Conservation (phyloP, 345 rosid genomes). For the Mercurialis annua region DNA sequence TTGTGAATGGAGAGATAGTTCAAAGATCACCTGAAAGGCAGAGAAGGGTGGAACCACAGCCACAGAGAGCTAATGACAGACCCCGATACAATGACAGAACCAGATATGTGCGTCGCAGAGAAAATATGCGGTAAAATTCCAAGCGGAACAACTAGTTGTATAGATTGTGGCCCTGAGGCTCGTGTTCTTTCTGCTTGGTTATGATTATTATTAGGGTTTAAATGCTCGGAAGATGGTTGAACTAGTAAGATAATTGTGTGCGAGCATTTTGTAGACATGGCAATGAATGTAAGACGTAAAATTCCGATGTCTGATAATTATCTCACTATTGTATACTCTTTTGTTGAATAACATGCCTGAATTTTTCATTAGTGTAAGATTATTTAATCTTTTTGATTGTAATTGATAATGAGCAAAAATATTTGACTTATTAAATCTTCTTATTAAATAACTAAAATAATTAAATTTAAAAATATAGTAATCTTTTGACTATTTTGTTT, state of each 20-base stretch:
- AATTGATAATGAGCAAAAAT: too few relatives aligned
- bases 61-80: slow-evolving; percentile 88
- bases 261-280: not conserved
- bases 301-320: too few relatives aligned
- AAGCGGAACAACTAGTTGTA: slow-evolving; percentile 16
- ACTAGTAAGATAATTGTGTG: not conserved
- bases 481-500: too few relatives aligned
- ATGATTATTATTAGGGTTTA: not conserved
- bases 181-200: not conserved
- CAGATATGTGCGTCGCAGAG: slow-evolving; percentile 80
- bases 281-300: not conserved
- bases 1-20: slow-evolving; percentile 93
- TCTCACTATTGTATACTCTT: too few relatives aligned
- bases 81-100: slow-evolving; percentile 99
- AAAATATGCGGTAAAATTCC: slow-evolving; percentile 48
- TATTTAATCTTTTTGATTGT: too few relatives aligned
- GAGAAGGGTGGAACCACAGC: slow-evolving; percentile 87
- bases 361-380: too few relatives aligned
- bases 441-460: too few relatives aligned
- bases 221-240: not conserved
- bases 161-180: slow-evolving; percentile 13
- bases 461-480: too few relatives aligned
- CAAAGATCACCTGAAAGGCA: slow-evolving; percentile 94
- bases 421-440: too few relatives aligned
- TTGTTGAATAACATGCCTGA: too few relatives aligned